Conservation (phyloP, 331 rosid species). For the Pyracantha coccinea region DNA sequence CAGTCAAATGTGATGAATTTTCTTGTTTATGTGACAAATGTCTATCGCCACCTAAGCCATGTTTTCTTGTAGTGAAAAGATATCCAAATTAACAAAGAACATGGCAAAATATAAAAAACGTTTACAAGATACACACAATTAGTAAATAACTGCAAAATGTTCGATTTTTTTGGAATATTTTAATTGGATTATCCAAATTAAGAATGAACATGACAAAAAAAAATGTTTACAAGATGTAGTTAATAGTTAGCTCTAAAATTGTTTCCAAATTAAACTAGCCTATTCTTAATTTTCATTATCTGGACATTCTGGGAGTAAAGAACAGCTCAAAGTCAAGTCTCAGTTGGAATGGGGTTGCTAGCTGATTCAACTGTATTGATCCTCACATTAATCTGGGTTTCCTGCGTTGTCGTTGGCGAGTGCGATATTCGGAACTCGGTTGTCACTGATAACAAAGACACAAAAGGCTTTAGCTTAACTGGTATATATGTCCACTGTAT, state of each 20-base stretch:
- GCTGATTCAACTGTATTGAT: conserved; percentile 92
- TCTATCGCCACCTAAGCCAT: no score
- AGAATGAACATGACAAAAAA: no score
- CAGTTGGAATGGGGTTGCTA: conserved; percentile 92
- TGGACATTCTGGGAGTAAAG: conserved; percentile 77
- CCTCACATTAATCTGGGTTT: conserved; percentile 85
- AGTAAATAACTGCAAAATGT: no score
- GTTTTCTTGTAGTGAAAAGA: no score
- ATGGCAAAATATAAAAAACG: no score
- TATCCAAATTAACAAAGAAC: no score
- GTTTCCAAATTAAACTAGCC: no score
- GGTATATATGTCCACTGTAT: conserved; percentile 27
- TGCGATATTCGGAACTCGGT: conserved; percentile 52
- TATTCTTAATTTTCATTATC: conserved; percentile 45
- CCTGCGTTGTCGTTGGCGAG: conserved; percentile 90
- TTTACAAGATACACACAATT: no score
- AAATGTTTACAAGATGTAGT: not conserved
- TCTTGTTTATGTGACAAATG: no score
- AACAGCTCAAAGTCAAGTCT: conserved; percentile 84
- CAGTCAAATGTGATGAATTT: no score
- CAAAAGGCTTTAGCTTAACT: conserved; percentile 66
- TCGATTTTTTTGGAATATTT: no score
- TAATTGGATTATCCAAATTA: no score
- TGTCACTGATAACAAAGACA: conserved; percentile 57
- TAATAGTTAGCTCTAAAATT: not conserved